Evolutionary conservation across 2,329 filamentous ascomycete species (phyloP), one percentile per base, ranked within the genome.

Genomic region (Alternaria sp.): DNA sequence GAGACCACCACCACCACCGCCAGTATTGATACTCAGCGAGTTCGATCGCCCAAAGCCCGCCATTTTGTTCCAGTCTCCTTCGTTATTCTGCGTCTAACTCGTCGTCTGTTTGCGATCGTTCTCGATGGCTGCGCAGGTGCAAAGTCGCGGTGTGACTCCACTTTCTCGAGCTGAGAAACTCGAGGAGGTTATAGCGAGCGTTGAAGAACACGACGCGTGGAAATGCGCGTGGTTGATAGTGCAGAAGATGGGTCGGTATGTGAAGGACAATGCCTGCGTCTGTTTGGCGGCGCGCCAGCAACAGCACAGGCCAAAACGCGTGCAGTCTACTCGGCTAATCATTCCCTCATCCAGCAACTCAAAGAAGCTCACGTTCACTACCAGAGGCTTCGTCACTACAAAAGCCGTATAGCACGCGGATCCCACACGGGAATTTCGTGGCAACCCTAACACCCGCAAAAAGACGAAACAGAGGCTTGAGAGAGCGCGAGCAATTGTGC

Each of bases 1-100:
- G 49, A 84, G 77, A 56, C 82, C 81, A 74, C 83, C 74, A 74
- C 83, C 74, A 25, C 61, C 61, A 15, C 55, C 46, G 28, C 82
- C 82, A 20, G 86, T 88, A 71, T 87, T 88, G 71, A 88, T 83
- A 63, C 82, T 85, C 73, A 88, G 78, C 61, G 82, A 83, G 71
- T 84, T 84, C 23, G 82, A 84, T 50, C 83, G 79, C 47, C 82
- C 82, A 68, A 84, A 82, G 46, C 82, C 82, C 72, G 82, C 71
- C 78, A 81, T 80, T 6, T 66, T 18, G 51, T 33, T 47, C 68
- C 44, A 11, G 21, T 18, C 23, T 47, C 26, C n/a, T 23, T 37
- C 7, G 41, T 15, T 63, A 7, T 53, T 20, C 54, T 43, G 14
- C 18, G 41, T 25, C 26, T 33, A 28, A 8, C 21, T 26, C 20